Evolutionary conservation across 306 rosid genomes (phyloP).

Genomic region (Crotalaria pallida): DNA sequence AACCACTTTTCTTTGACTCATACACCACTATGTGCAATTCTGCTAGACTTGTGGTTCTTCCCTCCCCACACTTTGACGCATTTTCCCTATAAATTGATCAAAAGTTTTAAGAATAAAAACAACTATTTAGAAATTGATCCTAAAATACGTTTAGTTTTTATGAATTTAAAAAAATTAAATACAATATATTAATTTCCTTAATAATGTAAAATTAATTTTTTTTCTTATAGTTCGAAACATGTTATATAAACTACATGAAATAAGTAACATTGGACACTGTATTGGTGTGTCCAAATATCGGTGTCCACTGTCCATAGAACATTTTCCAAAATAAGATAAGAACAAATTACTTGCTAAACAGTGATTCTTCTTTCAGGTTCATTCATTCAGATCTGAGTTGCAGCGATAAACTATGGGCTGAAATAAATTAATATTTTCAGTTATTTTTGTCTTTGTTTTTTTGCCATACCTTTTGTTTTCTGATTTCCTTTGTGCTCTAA

Average conservation of each 20-base stretch:
- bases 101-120: background rate
- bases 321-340: too few relatives aligned
- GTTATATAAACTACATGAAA: too few relatives aligned
- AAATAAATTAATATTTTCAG: background rate
- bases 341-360: background rate
- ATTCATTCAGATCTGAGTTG: constrained; percentile 10
- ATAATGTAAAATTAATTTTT: too few relatives aligned
- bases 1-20: constrained; percentile 43
- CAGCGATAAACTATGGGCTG: background rate
- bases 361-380: background rate
- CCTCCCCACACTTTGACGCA: constrained; percentile 18
- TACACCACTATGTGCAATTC: constrained; percentile 39
- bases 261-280: too few relatives aligned
- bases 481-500: constrained; percentile 41
- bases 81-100: constrained; percentile 6
- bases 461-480: constrained; percentile 32
- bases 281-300: too few relatives aligned
- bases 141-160: too few relatives aligned
- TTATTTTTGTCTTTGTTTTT: background rate
- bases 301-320: too few relatives aligned
- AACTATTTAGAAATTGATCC: too few relatives aligned
- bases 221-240: too few relatives aligned
- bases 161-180: too few relatives aligned
- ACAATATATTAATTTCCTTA: too few relatives aligned
- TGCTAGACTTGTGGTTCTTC: constrained; percentile 3